Evolutionary conservation across 345 rosid genomes (phyloP).

Genomic region (Linum trigynum): DNA sequence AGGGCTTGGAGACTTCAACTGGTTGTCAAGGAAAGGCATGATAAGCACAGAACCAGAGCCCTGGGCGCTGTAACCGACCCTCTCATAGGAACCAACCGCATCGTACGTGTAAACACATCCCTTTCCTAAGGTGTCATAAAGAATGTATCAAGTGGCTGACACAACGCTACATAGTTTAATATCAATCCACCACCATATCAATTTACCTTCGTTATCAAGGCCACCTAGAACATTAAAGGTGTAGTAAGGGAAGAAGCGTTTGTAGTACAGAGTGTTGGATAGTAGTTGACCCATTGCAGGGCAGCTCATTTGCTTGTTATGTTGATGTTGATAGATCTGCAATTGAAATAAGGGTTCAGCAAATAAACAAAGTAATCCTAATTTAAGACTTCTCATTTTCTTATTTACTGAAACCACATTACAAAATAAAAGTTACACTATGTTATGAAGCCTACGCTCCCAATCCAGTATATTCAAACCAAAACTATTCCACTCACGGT

Average conservation of each 20-base stretch:
- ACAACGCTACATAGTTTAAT: not conserved
- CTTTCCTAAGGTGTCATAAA: slow-evolving; percentile 42
- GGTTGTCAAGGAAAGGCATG: slow-evolving; percentile 95
- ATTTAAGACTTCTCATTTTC: not conserved
- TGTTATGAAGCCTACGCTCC: not conserved
- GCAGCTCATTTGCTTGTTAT: slow-evolving; percentile 96
- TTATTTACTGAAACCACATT: not conserved
- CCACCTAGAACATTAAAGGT: slow-evolving; percentile 92
- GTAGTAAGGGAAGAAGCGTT: slow-evolving; percentile 96
- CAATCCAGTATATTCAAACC: not conserved
- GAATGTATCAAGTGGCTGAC: not conserved
- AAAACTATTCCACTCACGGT: not conserved
- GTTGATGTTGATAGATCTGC: slow-evolving; percentile 96
- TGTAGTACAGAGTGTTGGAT: slow-evolving; percentile 93
- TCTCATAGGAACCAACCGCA: slow-evolving; percentile 97
- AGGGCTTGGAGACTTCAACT: slow-evolving; percentile 92
- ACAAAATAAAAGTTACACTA: not conserved
- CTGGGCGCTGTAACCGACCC: slow-evolving; percentile 92
- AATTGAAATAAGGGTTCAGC: slow-evolving; percentile 1
- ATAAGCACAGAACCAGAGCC: slow-evolving; percentile 89
- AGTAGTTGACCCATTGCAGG: slow-evolving; percentile 95
- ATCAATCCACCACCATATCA: slow-evolving; percentile 3
- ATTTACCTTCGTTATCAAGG: slow-evolving; percentile 79
- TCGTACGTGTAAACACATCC: slow-evolving; percentile 96
- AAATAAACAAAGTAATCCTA: not conserved